These are phyloP conservation scores for Gaeumannomyces sp. DNA, from an alignment of 2,329 filamentous ascomycete genomes.

Conservation along the genomic window DNA sequence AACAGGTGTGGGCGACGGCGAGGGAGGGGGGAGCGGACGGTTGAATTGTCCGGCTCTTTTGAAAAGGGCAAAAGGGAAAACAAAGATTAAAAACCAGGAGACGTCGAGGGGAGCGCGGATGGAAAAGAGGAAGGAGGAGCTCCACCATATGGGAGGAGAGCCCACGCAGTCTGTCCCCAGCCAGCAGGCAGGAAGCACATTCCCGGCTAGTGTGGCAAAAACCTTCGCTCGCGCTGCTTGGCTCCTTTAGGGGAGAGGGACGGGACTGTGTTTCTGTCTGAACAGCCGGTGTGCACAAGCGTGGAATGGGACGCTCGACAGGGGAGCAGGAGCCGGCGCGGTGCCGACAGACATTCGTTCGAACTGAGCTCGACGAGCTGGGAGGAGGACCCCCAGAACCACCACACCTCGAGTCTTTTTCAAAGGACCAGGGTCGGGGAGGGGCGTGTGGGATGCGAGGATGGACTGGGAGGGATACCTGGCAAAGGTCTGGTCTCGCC, in stretches of 20 bases:
- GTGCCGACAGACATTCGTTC: background rate
- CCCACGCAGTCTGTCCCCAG: background rate
- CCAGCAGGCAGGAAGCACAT: background rate
- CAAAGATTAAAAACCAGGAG: background rate
- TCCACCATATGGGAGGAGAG: background rate
- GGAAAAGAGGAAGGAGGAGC: background rate
- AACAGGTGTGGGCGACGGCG: background rate
- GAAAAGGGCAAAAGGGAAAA: background rate
- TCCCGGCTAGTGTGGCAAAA: background rate
- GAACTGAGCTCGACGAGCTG: background rate
- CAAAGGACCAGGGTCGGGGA: background rate
- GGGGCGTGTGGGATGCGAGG: background rate
- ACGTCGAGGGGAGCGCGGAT: background rate
- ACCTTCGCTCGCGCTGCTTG: background rate
- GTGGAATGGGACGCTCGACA: background rate
- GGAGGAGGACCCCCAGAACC: background rate
- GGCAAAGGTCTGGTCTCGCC: background rate
- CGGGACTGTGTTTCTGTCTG: background rate
- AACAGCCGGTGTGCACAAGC: background rate
- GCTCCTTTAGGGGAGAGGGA: background rate
- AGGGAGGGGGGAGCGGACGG: background rate
- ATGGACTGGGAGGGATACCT: background rate
- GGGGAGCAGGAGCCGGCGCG: background rate
- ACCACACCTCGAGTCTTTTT: background rate
- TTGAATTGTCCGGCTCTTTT: background rate